These are phyloP conservation scores for Cercospora sojina DNA, from an alignment of 2,329 filamentous ascomycete genomes.

Conservation along the genomic window DNA sequence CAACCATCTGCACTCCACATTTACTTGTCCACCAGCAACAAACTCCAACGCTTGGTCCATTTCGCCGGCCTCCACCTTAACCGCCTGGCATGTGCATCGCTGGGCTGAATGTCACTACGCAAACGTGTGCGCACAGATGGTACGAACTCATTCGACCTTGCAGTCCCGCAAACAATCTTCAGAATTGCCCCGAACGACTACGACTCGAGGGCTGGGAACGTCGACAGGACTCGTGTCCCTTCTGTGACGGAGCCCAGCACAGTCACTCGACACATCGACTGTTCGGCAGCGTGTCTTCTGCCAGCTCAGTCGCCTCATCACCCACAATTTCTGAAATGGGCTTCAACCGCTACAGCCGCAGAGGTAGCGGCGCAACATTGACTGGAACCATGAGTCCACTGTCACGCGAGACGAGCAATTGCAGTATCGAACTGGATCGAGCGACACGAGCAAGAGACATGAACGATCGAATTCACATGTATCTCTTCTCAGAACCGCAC, in stretches of 20 bases:
- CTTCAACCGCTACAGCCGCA: conserved; percentile 22
- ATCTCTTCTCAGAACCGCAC: conserved; percentile 36
- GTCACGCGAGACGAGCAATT: conserved; percentile 33
- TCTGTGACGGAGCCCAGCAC: conserved; percentile 42
- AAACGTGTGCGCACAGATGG: conserved; percentile 52
- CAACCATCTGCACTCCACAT: conserved; percentile 1
- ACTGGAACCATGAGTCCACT: conserved; percentile 30
- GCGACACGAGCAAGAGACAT: conserved; percentile 36
- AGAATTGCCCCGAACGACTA: conserved; percentile 49
- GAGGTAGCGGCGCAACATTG: conserved; percentile 29
- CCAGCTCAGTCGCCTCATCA: conserved; percentile 34
- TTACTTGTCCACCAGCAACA: conserved; percentile 3
- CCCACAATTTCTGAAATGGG: conserved; percentile 25
- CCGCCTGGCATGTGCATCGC: conserved; percentile 49
- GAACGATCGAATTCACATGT: conserved; percentile 38
- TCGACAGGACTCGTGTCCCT: conserved; percentile 49
- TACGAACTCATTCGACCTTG: conserved; percentile 50
- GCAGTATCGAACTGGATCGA: conserved; percentile 32
- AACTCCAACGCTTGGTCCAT: neutral
- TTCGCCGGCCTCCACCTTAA: neutral
- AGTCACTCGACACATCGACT: conserved; percentile 48
- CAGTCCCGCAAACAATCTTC: conserved; percentile 45
- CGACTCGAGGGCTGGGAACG: conserved; percentile 52
- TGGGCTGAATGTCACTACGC: conserved; percentile 50
- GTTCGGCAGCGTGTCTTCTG: conserved; percentile 48